phyloP scores from a whole-genome alignment of 352 stramenopile species.

The Globisporangium iwayamae region DNA sequence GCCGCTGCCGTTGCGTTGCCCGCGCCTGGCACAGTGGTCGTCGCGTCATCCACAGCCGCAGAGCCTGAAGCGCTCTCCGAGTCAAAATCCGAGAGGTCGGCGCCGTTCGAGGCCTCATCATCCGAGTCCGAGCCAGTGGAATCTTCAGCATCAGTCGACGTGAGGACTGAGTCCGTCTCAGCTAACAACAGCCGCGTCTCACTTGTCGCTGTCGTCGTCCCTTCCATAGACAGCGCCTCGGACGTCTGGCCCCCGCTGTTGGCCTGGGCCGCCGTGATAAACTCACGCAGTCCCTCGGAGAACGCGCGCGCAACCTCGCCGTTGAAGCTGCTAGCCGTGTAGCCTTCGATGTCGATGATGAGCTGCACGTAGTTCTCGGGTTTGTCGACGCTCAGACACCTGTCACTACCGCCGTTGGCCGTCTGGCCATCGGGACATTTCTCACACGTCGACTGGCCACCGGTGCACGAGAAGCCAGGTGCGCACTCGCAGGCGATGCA shows the following conservation, averaged over 20 bases:
- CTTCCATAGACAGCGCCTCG: not conserved
- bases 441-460: slow-evolving; percentile 28
- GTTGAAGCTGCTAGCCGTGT: slow-evolving; percentile 46
- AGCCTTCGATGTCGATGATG: slow-evolving; percentile 39
- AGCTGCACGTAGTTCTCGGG: slow-evolving; percentile 34
- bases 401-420: slow-evolving; percentile 27
- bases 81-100: not conserved
- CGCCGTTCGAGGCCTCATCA: not conserved
- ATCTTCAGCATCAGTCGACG: not conserved
- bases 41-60: not conserved
- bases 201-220: not conserved
- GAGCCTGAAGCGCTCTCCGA: not conserved
- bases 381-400: slow-evolving; percentile 23
- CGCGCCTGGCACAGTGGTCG: not conserved
- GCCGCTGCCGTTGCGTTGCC: not conserved
- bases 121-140: not conserved
- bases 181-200: not conserved
- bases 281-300: slow-evolving; percentile 28
- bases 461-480: slow-evolving; percentile 25
- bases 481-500: slow-evolving; percentile 40
- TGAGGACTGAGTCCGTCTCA: not conserved
- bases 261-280: slow-evolving; percentile 23
- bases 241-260: slow-evolving; percentile 5
- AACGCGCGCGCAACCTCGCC: slow-evolving; percentile 28
- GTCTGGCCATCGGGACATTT: slow-evolving; percentile 22